phyloP scores from a whole-genome alignment of 352 stramenopile species.

The Plasmopara viticola region DNA sequence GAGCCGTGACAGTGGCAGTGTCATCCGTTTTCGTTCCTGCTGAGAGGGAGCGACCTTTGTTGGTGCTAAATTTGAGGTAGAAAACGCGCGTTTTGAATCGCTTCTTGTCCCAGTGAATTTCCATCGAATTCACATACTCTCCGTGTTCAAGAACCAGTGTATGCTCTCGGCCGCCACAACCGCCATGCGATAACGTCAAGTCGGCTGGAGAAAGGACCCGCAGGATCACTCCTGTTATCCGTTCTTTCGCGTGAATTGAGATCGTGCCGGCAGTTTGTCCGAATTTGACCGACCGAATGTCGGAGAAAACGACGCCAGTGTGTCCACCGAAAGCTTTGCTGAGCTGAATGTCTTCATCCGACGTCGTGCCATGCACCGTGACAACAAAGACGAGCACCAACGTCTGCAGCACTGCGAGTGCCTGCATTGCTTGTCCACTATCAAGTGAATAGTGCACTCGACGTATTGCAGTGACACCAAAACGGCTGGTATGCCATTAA shows the following conservation, averaged over 20 bases:
- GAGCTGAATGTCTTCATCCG: constrained; percentile 26
- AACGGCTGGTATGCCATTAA: too few species aligned
- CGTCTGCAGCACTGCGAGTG: constrained; percentile 5
- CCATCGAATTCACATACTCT: constrained; percentile 26
- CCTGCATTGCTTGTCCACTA: constrained; percentile 2
- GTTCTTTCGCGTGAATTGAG: constrained; percentile 16
- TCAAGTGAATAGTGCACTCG: background rate
- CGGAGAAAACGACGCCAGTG: constrained; percentile 23
- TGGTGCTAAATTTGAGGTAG: constrained; percentile 25
- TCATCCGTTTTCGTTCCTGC: constrained; percentile 16
- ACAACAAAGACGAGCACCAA: constrained; percentile 15
- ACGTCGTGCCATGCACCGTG: constrained; percentile 7
- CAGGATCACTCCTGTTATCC: constrained; percentile 14
- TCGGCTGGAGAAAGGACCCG: constrained; percentile 10
- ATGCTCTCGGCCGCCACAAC: constrained; percentile 15
- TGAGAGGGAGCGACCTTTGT: constrained; percentile 8
- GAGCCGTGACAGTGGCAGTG: constrained; percentile 10
- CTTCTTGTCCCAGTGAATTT: constrained; percentile 22
- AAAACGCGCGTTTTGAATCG: constrained; percentile 8
- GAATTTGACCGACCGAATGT: constrained; percentile 19
- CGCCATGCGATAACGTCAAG: constrained; percentile 19
- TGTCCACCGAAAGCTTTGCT: constrained; percentile 20
- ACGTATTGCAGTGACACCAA: too few species aligned
- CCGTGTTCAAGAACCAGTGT: constrained; percentile 13
- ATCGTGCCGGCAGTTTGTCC: constrained; percentile 16